Conservation (phyloP, 352 stramenopile genomes). For the Phytophthora sojae region DNA sequence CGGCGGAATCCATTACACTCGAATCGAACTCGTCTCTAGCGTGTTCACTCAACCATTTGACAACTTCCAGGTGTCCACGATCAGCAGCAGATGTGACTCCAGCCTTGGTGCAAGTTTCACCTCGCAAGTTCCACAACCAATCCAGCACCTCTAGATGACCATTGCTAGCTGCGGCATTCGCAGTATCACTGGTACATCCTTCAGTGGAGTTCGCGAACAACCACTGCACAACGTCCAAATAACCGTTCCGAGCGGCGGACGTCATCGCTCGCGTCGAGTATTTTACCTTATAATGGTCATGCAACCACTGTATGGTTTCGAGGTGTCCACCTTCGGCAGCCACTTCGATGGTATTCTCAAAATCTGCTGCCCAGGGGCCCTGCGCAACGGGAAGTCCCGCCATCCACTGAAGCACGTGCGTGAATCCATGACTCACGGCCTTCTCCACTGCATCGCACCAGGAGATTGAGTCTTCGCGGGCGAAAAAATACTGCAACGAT, state of each 20-base stretch:
- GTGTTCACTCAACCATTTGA: neutral
- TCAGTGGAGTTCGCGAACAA: neutral
- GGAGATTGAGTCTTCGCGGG: neutral
- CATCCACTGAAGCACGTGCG: conserved; percentile 7
- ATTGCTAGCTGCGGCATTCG: neutral
- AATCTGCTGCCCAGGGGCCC: neutral
- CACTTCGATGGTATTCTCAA: neutral
- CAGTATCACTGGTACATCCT: too few species aligned
- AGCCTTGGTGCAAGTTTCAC: neutral
- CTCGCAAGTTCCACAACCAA: neutral
- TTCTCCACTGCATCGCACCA: neutral
- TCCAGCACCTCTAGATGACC: neutral
- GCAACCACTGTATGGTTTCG: neutral
- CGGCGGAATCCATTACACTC: neutral
- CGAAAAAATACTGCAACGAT: conserved; percentile 2
- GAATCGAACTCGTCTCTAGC: neutral
- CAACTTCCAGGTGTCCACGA: neutral
- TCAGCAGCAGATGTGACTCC: neutral
- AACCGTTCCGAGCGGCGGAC: neutral
- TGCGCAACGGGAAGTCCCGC: neutral
- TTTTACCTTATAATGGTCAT: neutral
- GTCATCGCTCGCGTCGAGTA: neutral
- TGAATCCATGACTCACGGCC: neutral
- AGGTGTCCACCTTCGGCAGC: conserved; percentile 6
- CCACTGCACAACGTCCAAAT: neutral